phyloP scores from a whole-genome alignment of 2,329 filamentous ascomycete species.

The Myriosclerotinia duriaeana region DNA sequence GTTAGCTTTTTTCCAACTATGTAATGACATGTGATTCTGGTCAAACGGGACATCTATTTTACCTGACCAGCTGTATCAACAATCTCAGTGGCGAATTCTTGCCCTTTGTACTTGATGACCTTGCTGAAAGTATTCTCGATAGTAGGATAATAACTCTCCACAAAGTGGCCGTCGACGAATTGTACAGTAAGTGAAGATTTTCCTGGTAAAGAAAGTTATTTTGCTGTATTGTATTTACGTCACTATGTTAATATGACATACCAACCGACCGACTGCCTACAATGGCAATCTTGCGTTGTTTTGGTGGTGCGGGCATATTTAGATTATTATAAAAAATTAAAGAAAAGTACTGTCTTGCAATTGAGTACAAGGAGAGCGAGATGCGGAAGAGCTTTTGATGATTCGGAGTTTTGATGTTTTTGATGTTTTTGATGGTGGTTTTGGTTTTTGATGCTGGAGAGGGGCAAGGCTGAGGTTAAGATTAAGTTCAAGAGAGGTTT shows the following conservation, averaged over 20 bases:
- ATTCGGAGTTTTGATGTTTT: not conserved
- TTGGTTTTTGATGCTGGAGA: no score
- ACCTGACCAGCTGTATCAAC: conserved; percentile 97
- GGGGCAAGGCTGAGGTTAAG: conserved; percentile 11
- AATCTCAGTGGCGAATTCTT: conserved; percentile 94
- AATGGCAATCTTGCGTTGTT: conserved; percentile 93
- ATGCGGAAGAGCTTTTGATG: conserved; percentile 8
- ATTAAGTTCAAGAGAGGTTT: not conserved
- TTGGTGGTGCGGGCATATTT: conserved; percentile 48
- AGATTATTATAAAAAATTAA: not conserved
- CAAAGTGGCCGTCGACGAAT: conserved; percentile 96
- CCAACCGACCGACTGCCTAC: conserved; percentile 91
- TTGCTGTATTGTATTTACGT: conserved; percentile 24
- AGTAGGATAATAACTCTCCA: conserved; percentile 98
- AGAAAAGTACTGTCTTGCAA: not conserved
- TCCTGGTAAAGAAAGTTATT: conserved; percentile 53
- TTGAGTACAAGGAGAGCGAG: conserved; percentile 8
- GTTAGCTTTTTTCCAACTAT: conserved; percentile 18
- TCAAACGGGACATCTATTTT: conserved; percentile 37
- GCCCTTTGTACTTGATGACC: conserved; percentile 86
- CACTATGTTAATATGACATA: conserved; percentile 46
- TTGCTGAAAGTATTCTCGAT: conserved; percentile 99
- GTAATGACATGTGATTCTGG: conserved; percentile 24
- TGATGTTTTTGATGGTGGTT: no score
- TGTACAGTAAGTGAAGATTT: conserved; percentile 97